Evolutionary conservation across 1,284 basidiomycete genomes (phyloP), one percentile per base, ranked within the genome.

Genomic region (Ceratobasidium sp.): DNA sequence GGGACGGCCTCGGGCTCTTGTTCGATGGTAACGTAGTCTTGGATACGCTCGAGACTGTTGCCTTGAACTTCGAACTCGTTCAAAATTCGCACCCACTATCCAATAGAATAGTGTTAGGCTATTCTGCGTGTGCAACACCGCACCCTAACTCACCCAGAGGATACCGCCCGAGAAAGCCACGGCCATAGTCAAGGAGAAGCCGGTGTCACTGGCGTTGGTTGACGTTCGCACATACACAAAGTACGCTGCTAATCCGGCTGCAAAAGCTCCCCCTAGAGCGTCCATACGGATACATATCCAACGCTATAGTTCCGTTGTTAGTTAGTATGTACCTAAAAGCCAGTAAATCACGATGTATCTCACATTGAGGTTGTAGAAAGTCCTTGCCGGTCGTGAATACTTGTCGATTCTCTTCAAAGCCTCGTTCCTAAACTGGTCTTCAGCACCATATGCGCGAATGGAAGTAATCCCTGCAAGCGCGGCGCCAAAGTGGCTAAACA

Each of bases 401-500:
- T 78, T 76, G 73, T 81, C 80, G 44, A 81, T 79, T 15, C 80
- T 26, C 78, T 81, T 81, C 56, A 79, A 61, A 7, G 68, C 77
- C 52, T 82, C 80, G 20, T 48, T 26, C 70, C 73, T 80, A 79
- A 82, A 82, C 20, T 67, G 62, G 2, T 75, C 78, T 56, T 82
- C 74, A 0, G 80, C 81, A 10, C 80, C 79, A 48, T 80, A 82
- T 10, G 81, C 81, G 26, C 81, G 70, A 54, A 87, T 86, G 5
- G 85, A 86, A 7, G 85, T 85, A 68, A 79, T 56, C 5, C 77
- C 78, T 42, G 50, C 20, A 28, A 80, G 70, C n/a, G 79, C 68
- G 59, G 73, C 79, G 17, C 69, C 84, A 68, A 75, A 84, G 93
- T 83, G 42, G n/a, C 66, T 77, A 78, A 93, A 87, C 5, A 94